Evolutionary conservation across 345 rosid species (phyloP), one percentile per base, ranked within the genome.

Genomic region (thale cress (Arabidopsis thaliana)): DNA sequence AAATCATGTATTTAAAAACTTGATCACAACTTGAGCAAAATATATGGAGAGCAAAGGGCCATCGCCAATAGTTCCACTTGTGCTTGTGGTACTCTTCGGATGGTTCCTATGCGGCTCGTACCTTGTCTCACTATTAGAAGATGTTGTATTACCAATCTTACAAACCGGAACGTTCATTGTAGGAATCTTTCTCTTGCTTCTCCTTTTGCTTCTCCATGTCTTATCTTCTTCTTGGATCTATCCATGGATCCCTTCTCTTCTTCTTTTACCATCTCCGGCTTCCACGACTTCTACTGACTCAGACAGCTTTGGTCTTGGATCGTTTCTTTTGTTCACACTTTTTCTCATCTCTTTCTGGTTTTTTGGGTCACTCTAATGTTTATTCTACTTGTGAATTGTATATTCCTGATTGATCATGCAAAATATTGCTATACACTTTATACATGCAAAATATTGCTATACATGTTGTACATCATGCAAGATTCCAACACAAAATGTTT

Each of bases 21-120:
- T 25, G 45, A 65, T 55, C 71, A 74, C 30, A 74, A 33, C 74
- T 41, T 61, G 50, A 69, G 24, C 41, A 12, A 23, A 36, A 42
- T n/a, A 8, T 0, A 78, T 78, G 81, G 81, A 78, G 65, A 78
- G 58, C 5, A 78, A 72, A 72, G 77, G 81, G n/a, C 81, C 81
- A 45, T 78, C 81, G 22, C 81, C 81, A 59, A 23, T 72, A 72
- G 51, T 42, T 25, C 81, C 81, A 71, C 73, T 78, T 41, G 58
- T 42, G 57, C 69, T 78, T 28, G 64, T 72, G 3, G 64, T 72
- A 59, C 34, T 78, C 73, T 58, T 78, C 12, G 81, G 81, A 66
- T 78, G 81, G 81, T 8, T 78, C 58, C 57, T 78, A 12, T 78
- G 12, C 46, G 81, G 81, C 73, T 59, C 78, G 24, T 66, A 7